phyloP scores from a whole-genome alignment of 352 stramenopile species.

The Thalassiosira exigua region DNA sequence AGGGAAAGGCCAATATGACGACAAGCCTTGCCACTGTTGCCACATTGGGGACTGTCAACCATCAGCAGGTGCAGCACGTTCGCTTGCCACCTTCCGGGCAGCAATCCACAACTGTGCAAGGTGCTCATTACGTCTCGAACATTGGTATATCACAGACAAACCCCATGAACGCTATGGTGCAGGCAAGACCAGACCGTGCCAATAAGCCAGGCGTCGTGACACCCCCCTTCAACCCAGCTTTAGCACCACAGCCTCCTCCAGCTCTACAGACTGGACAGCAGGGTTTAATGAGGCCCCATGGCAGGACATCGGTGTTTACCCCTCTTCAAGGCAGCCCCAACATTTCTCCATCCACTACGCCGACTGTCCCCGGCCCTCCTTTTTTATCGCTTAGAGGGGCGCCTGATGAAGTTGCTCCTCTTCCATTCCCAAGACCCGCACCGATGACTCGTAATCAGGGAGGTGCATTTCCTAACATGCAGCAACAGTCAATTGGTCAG shows the following conservation, averaged over 20 bases:
- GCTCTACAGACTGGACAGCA: conserved; percentile 26
- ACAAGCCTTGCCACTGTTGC: conserved; percentile 31
- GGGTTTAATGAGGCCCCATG: conserved; percentile 7
- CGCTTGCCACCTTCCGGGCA: background rate
- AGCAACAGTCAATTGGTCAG: conserved; percentile 33
- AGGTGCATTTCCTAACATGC: conserved; percentile 17
- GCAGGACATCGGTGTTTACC: conserved; percentile 53
- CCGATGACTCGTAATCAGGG: conserved; percentile 10
- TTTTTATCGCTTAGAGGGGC: conserved; percentile 42
- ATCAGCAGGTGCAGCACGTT: conserved; percentile 30
- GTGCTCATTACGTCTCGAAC: conserved; percentile 28
- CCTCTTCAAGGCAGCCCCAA: conserved; percentile 63
- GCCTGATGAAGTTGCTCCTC: background rate
- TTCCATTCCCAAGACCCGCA: conserved; percentile 23
- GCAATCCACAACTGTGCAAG: background rate
- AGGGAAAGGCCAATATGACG: conserved; percentile 18
- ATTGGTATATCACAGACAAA: conserved; percentile 28
- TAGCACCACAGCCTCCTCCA: conserved; percentile 35
- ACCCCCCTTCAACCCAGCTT: conserved; percentile 43
- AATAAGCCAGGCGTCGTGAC: conserved; percentile 57
- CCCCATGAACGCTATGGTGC: conserved; percentile 23
- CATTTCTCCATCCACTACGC: conserved; percentile 38
- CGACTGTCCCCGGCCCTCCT: conserved; percentile 20
- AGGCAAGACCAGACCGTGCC: conserved; percentile 34
- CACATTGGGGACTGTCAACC: conserved; percentile 39